A percentile compares a stretch with the other conserved stretches of the same genome.
Conservation (phyloP, 192 early-diverging fungal species). For the Backusella macrospora region DNA sequence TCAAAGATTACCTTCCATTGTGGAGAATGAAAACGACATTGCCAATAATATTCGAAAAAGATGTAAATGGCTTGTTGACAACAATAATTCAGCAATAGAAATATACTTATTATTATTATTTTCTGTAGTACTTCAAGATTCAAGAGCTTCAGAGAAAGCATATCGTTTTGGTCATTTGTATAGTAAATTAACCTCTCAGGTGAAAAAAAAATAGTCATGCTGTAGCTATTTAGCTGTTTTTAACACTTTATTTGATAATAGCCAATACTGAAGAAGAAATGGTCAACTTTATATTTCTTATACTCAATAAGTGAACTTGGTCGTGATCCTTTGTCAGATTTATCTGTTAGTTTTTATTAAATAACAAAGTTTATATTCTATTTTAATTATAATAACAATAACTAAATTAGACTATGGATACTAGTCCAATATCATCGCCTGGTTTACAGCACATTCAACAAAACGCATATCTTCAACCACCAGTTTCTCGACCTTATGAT, state of each 20-base stretch:
- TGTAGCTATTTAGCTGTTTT: neutral
- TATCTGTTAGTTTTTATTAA: neutral
- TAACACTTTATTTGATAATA: constrained; percentile 23
- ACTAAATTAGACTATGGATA: neutral
- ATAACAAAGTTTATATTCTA: neutral
- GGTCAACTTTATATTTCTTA: constrained; percentile 61
- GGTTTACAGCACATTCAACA: constrained; percentile 28
- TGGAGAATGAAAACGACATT: constrained; percentile 58
- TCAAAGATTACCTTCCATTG: constrained; percentile 44
- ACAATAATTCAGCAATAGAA: neutral
- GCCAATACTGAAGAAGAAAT: constrained; percentile 55
- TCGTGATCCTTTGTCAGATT: neutral
- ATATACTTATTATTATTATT: neutral
- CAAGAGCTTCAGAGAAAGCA: constrained; percentile 52
- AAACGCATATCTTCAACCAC: constrained; percentile 25
- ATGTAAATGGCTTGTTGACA: constrained; percentile 44
- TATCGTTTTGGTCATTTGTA: constrained; percentile 63
- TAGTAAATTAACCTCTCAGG: constrained; percentile 54
- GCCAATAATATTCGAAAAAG: constrained; percentile 66
- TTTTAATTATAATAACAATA: no score
- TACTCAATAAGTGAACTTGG: constrained; percentile 6
- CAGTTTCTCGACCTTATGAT: constrained; percentile 18
- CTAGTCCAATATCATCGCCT: constrained; percentile 6
- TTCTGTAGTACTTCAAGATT: constrained; percentile 54
- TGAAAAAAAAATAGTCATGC: constrained; percentile 16